Evolutionary conservation across 306 rosid species (phyloP).

Genomic region (Argentina anserina): DNA sequence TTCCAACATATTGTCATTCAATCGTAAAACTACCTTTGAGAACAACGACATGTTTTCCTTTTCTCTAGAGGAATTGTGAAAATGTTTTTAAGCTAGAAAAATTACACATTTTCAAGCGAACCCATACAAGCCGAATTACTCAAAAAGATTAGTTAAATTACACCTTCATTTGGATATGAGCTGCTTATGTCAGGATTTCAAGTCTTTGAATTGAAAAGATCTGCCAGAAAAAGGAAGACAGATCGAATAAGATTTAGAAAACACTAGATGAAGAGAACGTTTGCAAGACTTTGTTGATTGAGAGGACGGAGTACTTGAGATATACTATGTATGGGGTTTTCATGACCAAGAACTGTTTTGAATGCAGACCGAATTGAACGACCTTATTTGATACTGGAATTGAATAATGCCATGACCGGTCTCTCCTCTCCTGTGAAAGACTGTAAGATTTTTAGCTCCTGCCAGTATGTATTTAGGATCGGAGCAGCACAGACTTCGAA

Average conservation of each 20-base stretch:
- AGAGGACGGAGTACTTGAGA: slow-evolving; percentile 12
- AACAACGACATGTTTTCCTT: neutral
- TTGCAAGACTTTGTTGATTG: slow-evolving; percentile 15
- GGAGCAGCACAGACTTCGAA: slow-evolving; percentile 64
- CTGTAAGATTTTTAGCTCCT: slow-evolving; percentile 42
- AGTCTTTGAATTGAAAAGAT: neutral
- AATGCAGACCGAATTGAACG: slow-evolving; percentile 25
- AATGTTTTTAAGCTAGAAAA: neutral
- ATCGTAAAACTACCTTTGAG: neutral
- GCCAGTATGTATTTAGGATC: slow-evolving; percentile 26
- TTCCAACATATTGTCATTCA: neutral
- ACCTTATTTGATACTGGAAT: neutral
- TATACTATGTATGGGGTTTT: slow-evolving; percentile 39
- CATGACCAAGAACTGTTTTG: slow-evolving; percentile 21
- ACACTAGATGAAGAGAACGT: neutral
- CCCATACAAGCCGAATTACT: neutral
- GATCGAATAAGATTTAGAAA: neutral
- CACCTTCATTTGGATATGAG: neutral
- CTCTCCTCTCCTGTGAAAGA: slow-evolving; percentile 31
- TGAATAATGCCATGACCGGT: slow-evolving; percentile 25
- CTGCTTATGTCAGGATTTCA: neutral
- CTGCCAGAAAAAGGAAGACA: neutral
- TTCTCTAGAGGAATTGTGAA: neutral
- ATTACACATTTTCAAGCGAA: neutral
- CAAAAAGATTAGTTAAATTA: neutral